Evolutionary conservation across 306 rosid species (phyloP), one percentile per base, ranked within the genome.

Genomic region (Benincasa hispida): DNA sequence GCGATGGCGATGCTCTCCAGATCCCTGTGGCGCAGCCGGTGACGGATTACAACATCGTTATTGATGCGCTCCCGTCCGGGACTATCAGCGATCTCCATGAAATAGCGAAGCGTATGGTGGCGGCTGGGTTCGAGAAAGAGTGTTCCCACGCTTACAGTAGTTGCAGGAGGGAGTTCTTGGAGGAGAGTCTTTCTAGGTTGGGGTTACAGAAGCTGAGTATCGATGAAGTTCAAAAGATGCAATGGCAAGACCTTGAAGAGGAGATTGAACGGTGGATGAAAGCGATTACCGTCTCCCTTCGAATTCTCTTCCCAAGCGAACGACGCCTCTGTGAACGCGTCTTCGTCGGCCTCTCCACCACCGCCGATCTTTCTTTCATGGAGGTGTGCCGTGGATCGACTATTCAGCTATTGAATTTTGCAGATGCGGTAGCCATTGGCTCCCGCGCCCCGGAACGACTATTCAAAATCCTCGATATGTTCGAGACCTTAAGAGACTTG

Each of bases 211-310:
- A 94, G 84, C 91, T 94, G 48, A 94, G 95, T 86, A 86, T 81
- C 34, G 97, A 92, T 13, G 99, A 94, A 6, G 96, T 91, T 41
- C 96, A 90, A 85, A 92, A 89, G 84, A 85, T 87, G 92, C 82
- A 81, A 28, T 92, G 98, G 99, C 91, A 84, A 45, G 96, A 88
- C 53, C 88, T 94, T 8, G 99, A 90, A 78, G 97, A 92, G 75
- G 97, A 94, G 61, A 92, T 94, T 57, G 96, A 89, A 15, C 88
- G 89, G 47, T 94, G 99, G 98, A 90, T 86, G 47, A 94, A 94
- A 60, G 91, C 91, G 37, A 80, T 87, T 5, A 92, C 87, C 37
- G 92, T 94, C 6, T 76, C 97, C 28, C 83, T 94, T 21, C 86
- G 86, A 68, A 88, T 94, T 70, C 88, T 94, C 27, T 92, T 90